Evolutionary conservation across 1,284 basidiomycete species (phyloP).

Genomic region (Chalciporus sp.): DNA sequence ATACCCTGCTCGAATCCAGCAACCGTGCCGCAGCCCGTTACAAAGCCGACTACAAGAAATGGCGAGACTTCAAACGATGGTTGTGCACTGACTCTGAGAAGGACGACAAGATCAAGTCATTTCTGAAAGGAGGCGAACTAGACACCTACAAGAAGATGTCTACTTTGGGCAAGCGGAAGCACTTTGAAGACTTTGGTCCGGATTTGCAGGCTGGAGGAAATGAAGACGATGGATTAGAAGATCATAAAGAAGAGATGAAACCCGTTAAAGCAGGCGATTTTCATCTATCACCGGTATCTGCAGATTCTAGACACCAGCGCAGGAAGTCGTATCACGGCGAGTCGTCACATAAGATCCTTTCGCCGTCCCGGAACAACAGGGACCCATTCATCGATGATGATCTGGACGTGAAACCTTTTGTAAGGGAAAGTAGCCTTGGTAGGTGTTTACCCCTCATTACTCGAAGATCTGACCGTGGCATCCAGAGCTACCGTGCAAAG

Average conservation of each 20-base stretch:
- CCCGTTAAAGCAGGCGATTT: slow-evolving; percentile 1
- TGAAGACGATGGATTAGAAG: slow-evolving; percentile 5
- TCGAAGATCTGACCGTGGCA: background rate
- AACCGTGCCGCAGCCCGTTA: slow-evolving; percentile 47
- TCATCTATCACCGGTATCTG: background rate
- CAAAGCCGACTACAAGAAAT: slow-evolving; percentile 51
- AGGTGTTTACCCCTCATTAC: background rate
- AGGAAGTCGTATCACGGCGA: slow-evolving; percentile 22
- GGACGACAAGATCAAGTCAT: slow-evolving; percentile 19
- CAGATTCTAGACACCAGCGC: slow-evolving; percentile 10
- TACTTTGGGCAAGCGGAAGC: slow-evolving; percentile 32
- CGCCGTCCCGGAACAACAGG: slow-evolving; percentile 9
- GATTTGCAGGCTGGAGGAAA: slow-evolving; percentile 5
- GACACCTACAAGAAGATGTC: slow-evolving; percentile 15
- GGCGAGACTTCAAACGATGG: slow-evolving; percentile 48
- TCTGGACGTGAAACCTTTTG: slow-evolving; percentile 1
- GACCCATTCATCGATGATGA: slow-evolving; percentile 8
- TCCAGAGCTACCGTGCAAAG: slow-evolving; percentile 17
- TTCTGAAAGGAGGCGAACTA: slow-evolving; percentile 18
- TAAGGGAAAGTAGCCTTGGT: slow-evolving; percentile 11
- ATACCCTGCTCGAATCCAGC: slow-evolving; percentile 41
- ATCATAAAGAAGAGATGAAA: slow-evolving; percentile 5
- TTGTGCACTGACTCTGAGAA: slow-evolving; percentile 40
- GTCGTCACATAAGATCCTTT: slow-evolving; percentile 10
- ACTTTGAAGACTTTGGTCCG: slow-evolving; percentile 24